phyloP scores from a whole-genome alignment of 73 alveolate species.

The Tetrahymena malaccensis region DNA sequence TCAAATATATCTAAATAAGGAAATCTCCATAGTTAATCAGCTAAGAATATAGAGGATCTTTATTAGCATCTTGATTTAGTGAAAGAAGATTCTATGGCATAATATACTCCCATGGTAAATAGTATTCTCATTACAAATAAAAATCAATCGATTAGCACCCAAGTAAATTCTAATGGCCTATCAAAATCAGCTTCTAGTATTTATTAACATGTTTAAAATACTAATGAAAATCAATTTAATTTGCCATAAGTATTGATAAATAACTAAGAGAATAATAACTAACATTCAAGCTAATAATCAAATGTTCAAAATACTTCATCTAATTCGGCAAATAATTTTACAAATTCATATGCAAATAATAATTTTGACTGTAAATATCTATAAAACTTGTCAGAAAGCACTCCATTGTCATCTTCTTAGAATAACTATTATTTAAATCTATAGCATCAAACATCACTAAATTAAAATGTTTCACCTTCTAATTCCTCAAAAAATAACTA shows the following conservation, averaged over 20 bases:
- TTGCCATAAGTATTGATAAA: not conserved
- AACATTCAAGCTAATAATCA: too few species aligned
- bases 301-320: not conserved
- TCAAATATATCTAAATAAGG: not conserved
- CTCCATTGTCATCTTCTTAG: not conserved
- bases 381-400: not conserved
- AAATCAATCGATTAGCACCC: not conserved
- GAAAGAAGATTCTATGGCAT: not conserved
- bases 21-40: not conserved
- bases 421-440: too few species aligned
- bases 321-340: not conserved
- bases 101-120: not conserved
- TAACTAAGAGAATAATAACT: not conserved
- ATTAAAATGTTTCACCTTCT: not conserved
- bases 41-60: not conserved
- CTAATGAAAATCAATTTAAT: not conserved
- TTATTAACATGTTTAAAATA: not conserved
- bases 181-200: not conserved
- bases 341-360: not conserved
- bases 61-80: not conserved
- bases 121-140: not conserved
- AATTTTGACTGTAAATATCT: not conserved
- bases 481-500: not conserved
- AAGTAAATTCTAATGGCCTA: not conserved
- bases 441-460: not conserved